phyloP scores from a whole-genome alignment of 352 stramenopile genomes.

The Pythium insidiosum region DNA sequence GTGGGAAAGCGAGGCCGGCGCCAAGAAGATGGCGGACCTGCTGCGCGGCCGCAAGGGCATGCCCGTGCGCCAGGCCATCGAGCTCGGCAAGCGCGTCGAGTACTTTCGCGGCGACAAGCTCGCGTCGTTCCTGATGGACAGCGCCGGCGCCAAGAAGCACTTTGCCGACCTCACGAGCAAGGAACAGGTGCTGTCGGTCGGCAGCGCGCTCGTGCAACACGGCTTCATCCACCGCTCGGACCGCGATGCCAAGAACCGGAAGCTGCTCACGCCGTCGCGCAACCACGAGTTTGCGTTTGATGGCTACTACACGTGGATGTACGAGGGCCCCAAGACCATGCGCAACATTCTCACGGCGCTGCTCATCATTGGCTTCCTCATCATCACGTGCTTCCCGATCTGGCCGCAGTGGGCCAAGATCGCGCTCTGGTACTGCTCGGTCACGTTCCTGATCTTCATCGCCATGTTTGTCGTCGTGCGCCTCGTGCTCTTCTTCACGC shows the following conservation, averaged over 20 bases:
- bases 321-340: conserved; percentile 96
- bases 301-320: conserved; percentile 99
- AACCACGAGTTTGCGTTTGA: conserved; percentile 93
- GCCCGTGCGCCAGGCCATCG: conserved; percentile 82
- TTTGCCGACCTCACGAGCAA: conserved; percentile 77
- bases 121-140: conserved; percentile 77
- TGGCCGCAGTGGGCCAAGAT: conserved; percentile 98
- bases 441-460: conserved; percentile 98
- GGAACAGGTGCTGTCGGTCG: conserved; percentile 68
- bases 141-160: conserved; percentile 70
- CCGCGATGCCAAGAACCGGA: conserved; percentile 81
- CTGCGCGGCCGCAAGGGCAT: conserved; percentile 82
- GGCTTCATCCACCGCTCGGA: conserved; percentile 86
- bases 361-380: conserved; percentile 96
- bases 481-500: conserved; percentile 93
- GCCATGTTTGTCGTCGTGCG: conserved; percentile 94
- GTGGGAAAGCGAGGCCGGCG: conserved; percentile 69
- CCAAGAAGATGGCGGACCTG: conserved; percentile 79
- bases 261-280: conserved; percentile 66
- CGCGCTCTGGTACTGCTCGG: conserved; percentile 97
- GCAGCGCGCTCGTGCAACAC: conserved; percentile 63
- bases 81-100: conserved; percentile 88
- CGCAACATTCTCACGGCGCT: conserved; percentile 96
- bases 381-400: conserved; percentile 98
- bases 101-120: conserved; percentile 90